A percentile compares a stretch with the other conserved stretches of the same genome.
Conservation (phyloP, 768 basidiomycete genomes). For the Auriculariales sp. region DNA sequence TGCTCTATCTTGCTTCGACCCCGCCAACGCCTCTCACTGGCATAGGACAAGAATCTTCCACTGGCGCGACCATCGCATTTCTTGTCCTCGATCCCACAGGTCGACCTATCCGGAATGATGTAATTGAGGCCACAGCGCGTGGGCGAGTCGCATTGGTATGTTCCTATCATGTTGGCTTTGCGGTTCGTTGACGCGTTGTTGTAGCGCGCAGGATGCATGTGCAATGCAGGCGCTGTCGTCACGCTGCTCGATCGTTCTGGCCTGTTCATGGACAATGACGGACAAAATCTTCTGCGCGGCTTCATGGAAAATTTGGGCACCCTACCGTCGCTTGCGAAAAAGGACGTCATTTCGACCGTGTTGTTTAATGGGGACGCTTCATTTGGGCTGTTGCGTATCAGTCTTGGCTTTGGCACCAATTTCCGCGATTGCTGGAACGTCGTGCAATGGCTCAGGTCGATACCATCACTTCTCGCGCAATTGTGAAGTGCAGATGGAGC, state of each 20-base stretch:
- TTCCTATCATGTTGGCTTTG: no score
- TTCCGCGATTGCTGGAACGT: conserved; percentile 50
- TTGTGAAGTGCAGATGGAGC: no score
- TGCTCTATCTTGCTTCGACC: conserved; percentile 55
- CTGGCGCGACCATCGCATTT: conserved; percentile 21
- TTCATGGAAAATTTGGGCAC: conserved; percentile 43
- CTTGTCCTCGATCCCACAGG: conserved; percentile 30
- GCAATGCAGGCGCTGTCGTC: conserved; percentile 73
- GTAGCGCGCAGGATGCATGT: conserved; percentile 78
- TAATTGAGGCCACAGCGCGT: background rate
- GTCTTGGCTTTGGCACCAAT: conserved; percentile 64
- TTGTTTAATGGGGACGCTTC: conserved; percentile 30
- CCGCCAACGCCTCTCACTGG: conserved; percentile 30
- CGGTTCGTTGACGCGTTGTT: background rate
- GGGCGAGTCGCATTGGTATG: conserved; percentile 1
- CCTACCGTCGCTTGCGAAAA: conserved; percentile 41
- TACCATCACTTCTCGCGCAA: no score
- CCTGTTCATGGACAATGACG: conserved; percentile 48
- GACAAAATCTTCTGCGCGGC: conserved; percentile 39
- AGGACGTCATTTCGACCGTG: conserved; percentile 23
- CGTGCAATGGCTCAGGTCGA: conserved; percentile 12
- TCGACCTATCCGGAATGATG: conserved; percentile 51
- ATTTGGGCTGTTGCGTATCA: conserved; percentile 16
- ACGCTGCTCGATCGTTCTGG: conserved; percentile 36
- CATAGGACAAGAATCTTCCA: conserved; percentile 46